Conservation (phyloP, 805 yeast genomes). For the Ogataea pini region DNA sequence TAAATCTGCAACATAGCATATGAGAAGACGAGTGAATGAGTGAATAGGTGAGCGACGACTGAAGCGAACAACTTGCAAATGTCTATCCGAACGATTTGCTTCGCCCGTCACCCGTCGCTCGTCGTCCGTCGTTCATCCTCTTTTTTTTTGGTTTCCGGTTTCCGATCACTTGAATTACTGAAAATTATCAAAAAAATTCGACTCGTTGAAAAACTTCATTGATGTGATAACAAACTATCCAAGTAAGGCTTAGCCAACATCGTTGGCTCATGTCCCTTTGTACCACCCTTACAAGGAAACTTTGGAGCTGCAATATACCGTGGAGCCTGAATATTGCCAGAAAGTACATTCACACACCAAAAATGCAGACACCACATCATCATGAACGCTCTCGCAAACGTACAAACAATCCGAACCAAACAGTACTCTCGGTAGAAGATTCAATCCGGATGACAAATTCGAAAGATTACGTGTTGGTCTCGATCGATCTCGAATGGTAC, state of each 20-base stretch:
- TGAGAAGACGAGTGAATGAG: neutral
- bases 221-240: neutral
- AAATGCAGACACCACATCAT: neutral
- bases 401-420: neutral
- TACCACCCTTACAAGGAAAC: neutral
- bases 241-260: neutral
- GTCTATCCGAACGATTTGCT: too few species aligned
- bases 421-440: slow-evolving; percentile 24
- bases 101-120: too few species aligned
- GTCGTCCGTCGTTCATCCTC: too few species aligned
- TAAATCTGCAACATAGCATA: neutral
- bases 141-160: slow-evolving; percentile 2
- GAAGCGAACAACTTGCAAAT: too few species aligned
- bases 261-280: neutral
- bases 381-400: slow-evolving; percentile 1
- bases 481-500: slow-evolving; percentile 32
- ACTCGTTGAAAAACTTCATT: neutral
- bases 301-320: neutral
- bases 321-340: neutral
- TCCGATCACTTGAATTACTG: neutral
- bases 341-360: neutral
- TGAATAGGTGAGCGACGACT: too few species aligned
- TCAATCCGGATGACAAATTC: slow-evolving; percentile 27
- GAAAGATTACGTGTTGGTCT: slow-evolving; percentile 24
- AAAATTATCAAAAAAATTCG: neutral